These are phyloP conservation scores for Pythium rhizo-oryzae DNA, from an alignment of 352 stramenopile species.

Conservation along the genomic window DNA sequence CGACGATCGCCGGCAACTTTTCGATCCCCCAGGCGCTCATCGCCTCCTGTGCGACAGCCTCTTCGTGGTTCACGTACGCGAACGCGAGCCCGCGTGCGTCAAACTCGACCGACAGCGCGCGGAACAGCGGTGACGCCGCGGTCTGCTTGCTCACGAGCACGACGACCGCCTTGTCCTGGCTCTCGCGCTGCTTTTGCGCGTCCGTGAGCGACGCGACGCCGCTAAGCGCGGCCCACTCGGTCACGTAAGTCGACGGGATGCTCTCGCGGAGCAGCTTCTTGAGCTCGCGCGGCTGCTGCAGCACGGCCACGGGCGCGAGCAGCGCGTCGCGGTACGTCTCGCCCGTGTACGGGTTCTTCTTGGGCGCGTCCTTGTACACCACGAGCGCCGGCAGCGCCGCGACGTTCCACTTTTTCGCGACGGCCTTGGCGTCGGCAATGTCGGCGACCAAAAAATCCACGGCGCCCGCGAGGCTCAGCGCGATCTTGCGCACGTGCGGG, in stretches of 20 bases:
- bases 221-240: conserved; percentile 29
- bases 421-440: conserved; percentile 31
- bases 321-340: conserved; percentile 59
- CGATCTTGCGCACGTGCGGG: conserved; percentile 25
- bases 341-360: conserved; percentile 77
- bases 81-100: conserved; percentile 46
- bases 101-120: conserved; percentile 65
- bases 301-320: conserved; percentile 34
- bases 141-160: conserved; percentile 71
- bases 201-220: conserved; percentile 22
- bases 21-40: conserved; percentile 38
- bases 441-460: conserved; percentile 31
- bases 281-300: conserved; percentile 53
- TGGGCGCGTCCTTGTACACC: conserved; percentile 59
- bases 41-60: conserved; percentile 36
- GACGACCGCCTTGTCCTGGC: conserved; percentile 31
- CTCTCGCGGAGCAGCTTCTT: conserved; percentile 66
- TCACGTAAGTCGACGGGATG: conserved; percentile 57
- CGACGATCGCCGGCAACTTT: conserved; percentile 49
- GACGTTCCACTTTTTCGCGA: conserved; percentile 63
- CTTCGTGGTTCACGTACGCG: conserved; percentile 49
- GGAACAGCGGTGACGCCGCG: conserved; percentile 58
- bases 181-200: conserved; percentile 26
- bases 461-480: conserved; percentile 17
- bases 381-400: conserved; percentile 50